Conservation (phyloP, 192 early-diverging fungal species). For the Piromyces sp. region DNA sequence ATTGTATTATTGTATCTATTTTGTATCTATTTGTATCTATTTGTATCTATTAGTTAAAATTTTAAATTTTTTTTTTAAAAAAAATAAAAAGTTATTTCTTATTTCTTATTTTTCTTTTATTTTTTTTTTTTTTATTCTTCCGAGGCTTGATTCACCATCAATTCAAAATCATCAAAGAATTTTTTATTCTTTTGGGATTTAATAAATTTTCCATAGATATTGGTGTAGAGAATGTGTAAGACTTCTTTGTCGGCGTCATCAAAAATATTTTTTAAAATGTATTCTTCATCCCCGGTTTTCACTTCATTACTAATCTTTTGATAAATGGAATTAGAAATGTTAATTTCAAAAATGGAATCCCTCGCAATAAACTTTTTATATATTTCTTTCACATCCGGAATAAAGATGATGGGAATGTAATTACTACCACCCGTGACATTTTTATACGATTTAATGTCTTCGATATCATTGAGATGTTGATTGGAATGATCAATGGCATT, state of each 20-base stretch:
- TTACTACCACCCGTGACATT: not conserved
- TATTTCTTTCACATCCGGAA: not conserved
- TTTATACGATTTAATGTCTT: not conserved
- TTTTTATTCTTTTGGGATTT: not conserved
- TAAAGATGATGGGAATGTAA: not conserved
- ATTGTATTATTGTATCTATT: too few species aligned
- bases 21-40: too few species aligned
- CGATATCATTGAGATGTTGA: not conserved
- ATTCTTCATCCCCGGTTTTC: not conserved
- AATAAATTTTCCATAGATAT: not conserved
- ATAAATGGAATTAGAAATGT: not conserved
- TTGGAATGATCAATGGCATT: not conserved
- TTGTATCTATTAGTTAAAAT: too few species aligned
- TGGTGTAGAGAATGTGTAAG: not conserved
- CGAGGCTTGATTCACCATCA: not conserved
- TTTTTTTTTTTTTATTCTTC: not conserved
- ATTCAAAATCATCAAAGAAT: not conserved
- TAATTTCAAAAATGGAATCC: not conserved
- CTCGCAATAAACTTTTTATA: not conserved
- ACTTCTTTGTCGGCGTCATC: not conserved
- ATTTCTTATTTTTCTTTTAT: too few species aligned
- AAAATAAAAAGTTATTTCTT: too few species aligned
- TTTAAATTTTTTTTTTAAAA: too few species aligned
- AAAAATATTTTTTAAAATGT: not conserved
- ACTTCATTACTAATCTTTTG: not conserved